phyloP scores from a whole-genome alignment of 2,329 filamentous ascomycete genomes.

The Colletotrichum scovillei region DNA sequence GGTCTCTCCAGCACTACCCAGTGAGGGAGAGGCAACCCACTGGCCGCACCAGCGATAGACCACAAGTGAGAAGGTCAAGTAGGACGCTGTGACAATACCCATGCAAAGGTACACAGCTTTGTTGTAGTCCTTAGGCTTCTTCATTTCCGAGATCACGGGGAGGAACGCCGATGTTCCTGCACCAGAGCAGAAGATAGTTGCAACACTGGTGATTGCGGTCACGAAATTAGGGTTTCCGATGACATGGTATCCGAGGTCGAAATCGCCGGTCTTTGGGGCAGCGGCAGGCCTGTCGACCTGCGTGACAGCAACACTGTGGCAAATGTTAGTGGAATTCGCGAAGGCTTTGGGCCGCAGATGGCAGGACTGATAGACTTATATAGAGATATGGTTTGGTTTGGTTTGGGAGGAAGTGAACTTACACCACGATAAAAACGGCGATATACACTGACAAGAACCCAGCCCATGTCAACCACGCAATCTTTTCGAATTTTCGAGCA shows the following conservation, averaged over 20 bases:
- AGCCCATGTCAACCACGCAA: slow-evolving; percentile 71
- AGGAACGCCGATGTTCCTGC: slow-evolving; percentile 71
- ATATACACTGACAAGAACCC: slow-evolving; percentile 69
- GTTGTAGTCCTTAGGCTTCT: slow-evolving; percentile 66
- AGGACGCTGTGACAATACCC: slow-evolving; percentile 66
- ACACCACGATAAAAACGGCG: slow-evolving; percentile 68
- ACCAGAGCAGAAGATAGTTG: slow-evolving; percentile 70
- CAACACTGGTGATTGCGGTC: slow-evolving; percentile 66
- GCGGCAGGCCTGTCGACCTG: slow-evolving; percentile 67
- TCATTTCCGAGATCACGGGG: slow-evolving; percentile 75
- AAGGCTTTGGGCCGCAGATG: background rate
- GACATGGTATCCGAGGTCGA: slow-evolving; percentile 68
- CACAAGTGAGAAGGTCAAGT: slow-evolving; percentile 68
- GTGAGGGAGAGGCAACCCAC: slow-evolving; percentile 71
- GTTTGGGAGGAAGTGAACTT: slow-evolving; percentile 35
- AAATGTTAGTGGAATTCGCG: background rate
- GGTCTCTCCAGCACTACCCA: slow-evolving; percentile 68
- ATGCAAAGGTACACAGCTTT: slow-evolving; percentile 71
- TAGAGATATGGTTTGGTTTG: no score
- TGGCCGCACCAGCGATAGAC: slow-evolving; percentile 71
- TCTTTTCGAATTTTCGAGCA: slow-evolving; percentile 68
- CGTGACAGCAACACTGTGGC: slow-evolving; percentile 63
- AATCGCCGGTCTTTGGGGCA: slow-evolving; percentile 68
- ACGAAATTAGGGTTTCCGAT: slow-evolving; percentile 68
- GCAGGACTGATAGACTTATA: no score